phyloP scores from a whole-genome alignment of 176 grass and related monocot genomes.

The Thinopyrum elongatum region DNA sequence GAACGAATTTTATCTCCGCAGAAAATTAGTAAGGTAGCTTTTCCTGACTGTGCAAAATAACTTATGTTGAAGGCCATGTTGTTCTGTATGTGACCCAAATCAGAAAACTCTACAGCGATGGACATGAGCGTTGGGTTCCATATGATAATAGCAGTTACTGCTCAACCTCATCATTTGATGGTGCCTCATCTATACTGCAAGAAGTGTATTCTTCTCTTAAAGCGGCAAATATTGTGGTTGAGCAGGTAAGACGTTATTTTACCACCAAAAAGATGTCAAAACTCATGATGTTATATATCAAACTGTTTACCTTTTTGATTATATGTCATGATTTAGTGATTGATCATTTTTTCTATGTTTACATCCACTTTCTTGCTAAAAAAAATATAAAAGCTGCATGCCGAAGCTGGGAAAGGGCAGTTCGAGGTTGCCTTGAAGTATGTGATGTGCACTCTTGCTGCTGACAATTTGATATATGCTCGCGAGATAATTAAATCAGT shows the following conservation, averaged over 20 bases:
- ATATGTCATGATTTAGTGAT: slow-evolving; percentile 13
- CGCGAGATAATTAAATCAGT: slow-evolving; percentile 89
- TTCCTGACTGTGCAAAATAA: neutral
- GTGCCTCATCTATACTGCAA: slow-evolving; percentile 66
- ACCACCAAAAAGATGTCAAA: neutral
- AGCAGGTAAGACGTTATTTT: slow-evolving; percentile 53
- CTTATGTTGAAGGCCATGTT: neutral
- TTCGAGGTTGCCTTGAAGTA: slow-evolving; percentile 93
- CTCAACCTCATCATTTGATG: slow-evolving; percentile 83
- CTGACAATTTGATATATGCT: slow-evolving; percentile 90
- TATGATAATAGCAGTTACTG: slow-evolving; percentile 84
- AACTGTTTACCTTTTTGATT: slow-evolving; percentile 1
- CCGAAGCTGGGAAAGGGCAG: slow-evolving; percentile 88
- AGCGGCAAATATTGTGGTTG: slow-evolving; percentile 66
- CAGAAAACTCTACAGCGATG: slow-evolving; percentile 58
- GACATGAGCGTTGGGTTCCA: slow-evolving; percentile 66
- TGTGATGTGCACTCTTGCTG: slow-evolving; percentile 74
- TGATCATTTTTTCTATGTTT: neutral
- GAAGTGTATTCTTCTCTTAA: slow-evolving; percentile 79
- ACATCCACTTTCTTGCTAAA: neutral
- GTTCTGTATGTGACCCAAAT: slow-evolving; percentile 24
- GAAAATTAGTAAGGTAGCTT: slow-evolving; percentile 72
- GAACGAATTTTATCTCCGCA: slow-evolving; percentile 93
- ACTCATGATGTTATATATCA: neutral
- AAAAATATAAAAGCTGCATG: slow-evolving; percentile 69